Base-by-base conservation (phyloP, 257 asterid genomes). In the Nicotiana sylvestris region DNA sequence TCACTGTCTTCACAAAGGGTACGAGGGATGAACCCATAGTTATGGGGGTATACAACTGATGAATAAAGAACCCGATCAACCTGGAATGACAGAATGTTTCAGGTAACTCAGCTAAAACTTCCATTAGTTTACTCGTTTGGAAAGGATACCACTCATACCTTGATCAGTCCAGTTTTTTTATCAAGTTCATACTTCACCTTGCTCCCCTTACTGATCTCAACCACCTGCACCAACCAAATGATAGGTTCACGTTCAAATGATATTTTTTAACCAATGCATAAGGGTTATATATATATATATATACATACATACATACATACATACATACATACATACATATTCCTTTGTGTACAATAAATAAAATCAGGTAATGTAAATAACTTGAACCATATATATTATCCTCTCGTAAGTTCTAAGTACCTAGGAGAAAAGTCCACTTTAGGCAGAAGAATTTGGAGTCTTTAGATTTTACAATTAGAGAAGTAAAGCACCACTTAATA, bases 101-200 rank as follows among this genome's bases (percentile, higher is more conserved):
- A 74, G 80, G 25, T 27, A 30, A 74, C 27, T 49, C 6, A 4
- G 61, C 61, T 49, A 74, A 74, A 74, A 27, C 16, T 12, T 74
- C 16, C 43, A 74, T 29, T 13, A 46, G 15, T 49, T 15, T 49
- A 27, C 61, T 81, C 29, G 77, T 30, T 25, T 51, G 37, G 29
- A 74, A 43, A 32, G 53, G 56, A 74, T 51, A 27, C 64, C 7
- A 9, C 16, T 13, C 18, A 37, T 86, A 96, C 99, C 98, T 94
- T 96, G 92, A 96, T 94, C 65, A 96, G 92, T 86, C 99, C 98
- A 86, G 98, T 93, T 68, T 90, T 91, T 87, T 96, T 96, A 90
- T 94, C 99, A 67, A 96, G 95, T 81, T 96, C 98, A 84, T 96
- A 96, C 86, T 96, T 96, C 94, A 96, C 99, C 92, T 96, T 96